These are phyloP conservation scores for Xerocomellus intermedius DNA, from an alignment of 768 basidiomycete species.

Conservation along the genomic window DNA sequence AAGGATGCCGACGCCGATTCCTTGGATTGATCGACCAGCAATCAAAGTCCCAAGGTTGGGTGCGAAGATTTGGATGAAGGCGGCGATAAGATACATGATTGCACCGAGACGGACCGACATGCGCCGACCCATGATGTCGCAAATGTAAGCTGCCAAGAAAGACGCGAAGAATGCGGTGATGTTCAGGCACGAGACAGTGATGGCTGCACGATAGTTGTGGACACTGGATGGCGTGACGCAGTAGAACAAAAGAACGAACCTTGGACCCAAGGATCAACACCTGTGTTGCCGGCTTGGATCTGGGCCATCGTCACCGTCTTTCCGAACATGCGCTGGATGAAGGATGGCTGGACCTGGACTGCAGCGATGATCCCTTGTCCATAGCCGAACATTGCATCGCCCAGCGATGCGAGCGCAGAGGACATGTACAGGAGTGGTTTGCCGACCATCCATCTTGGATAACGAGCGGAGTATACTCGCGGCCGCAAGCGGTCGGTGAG, in stretches of 20 bases:
- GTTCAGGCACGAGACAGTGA: slow-evolving; percentile 49
- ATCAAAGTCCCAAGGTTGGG: slow-evolving; percentile 42
- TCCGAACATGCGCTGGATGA: slow-evolving; percentile 49
- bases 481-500: slow-evolving; percentile 34
- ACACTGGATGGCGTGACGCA: neutral
- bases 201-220: slow-evolving; percentile 33
- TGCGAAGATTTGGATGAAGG: slow-evolving; percentile 50
- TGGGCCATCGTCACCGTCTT: slow-evolving; percentile 42
- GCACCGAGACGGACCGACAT: slow-evolving; percentile 51
- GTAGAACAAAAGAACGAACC: slow-evolving; percentile 31
- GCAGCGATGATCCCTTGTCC: slow-evolving; percentile 53
- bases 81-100: slow-evolving; percentile 46
- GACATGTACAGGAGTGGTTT: slow-evolving; percentile 48
- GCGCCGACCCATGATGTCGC: slow-evolving; percentile 50
- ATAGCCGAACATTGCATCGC: slow-evolving; percentile 58
- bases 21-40: slow-evolving; percentile 46
- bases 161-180: slow-evolving; percentile 49
- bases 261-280: slow-evolving; percentile 46
- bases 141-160: slow-evolving; percentile 46
- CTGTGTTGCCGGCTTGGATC: slow-evolving; percentile 42
- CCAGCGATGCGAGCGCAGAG: slow-evolving; percentile 52
- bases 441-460: slow-evolving; percentile 54
- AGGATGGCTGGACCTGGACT: slow-evolving; percentile 51
- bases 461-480: slow-evolving; percentile 42
- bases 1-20: slow-evolving; percentile 49